Conservation (phyloP, 2,329 filamentous ascomycete genomes). For the Cladophialophora psammophila region DNA sequence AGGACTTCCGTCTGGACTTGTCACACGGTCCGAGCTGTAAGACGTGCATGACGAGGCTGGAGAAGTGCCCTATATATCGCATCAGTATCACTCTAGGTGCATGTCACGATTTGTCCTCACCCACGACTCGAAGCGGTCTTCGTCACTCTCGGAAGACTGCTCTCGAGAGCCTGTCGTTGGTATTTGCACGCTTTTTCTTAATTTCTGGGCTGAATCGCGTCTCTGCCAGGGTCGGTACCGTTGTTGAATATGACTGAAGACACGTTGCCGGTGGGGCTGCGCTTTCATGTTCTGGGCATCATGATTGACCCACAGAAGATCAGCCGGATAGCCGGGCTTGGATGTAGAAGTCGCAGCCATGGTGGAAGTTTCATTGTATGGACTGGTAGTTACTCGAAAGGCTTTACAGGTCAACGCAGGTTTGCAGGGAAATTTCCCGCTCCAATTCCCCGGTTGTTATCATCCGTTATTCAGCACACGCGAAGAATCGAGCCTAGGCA, state of each 20-base stretch:
- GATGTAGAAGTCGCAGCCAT: conserved; percentile 3
- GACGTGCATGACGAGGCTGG: conserved; percentile 14
- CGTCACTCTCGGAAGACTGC: conserved; percentile 7
- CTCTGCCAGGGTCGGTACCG: conserved; percentile 16
- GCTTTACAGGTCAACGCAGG: neutral
- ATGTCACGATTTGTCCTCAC: neutral
- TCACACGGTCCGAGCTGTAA: neutral
- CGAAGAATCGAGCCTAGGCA: neutral
- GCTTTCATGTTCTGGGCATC: conserved; percentile 19
- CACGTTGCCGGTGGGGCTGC: conserved; percentile 18
- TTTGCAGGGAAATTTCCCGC: neutral
- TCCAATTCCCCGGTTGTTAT: neutral
- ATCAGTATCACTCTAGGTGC: neutral
- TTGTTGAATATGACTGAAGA: conserved; percentile 21
- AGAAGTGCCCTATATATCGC: neutral
- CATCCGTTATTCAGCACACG: neutral
- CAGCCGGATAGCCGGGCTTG: neutral
- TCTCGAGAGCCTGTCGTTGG: neutral
- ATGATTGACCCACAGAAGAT: conserved; percentile 21
- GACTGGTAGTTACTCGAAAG: neutral
- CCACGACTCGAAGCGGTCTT: conserved; percentile 11
- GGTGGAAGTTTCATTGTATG: conserved; percentile 11
- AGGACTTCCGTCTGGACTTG: neutral
- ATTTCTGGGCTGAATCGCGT: conserved; percentile 7
- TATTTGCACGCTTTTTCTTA: conserved; percentile 8